phyloP scores from a whole-genome alignment of 2,329 filamentous ascomycete species.

The Colletotrichum sp. region DNA sequence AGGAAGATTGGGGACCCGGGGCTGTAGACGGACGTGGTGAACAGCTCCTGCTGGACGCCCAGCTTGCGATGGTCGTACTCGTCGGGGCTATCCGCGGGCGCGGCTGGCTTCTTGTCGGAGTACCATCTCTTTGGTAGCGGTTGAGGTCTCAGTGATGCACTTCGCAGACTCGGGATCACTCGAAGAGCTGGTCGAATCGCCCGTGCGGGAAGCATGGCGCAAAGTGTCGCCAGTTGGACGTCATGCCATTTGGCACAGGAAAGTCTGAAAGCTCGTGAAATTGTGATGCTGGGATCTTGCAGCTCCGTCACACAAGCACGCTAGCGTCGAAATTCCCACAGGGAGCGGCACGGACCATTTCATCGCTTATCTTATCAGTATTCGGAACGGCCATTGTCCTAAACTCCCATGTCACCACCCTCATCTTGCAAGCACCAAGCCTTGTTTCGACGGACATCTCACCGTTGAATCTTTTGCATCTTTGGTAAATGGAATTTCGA shows the following conservation, averaged over 20 bases:
- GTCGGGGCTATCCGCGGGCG: background rate
- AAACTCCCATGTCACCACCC: background rate
- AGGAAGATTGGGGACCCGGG: slow-evolving; percentile 87
- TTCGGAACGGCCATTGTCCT: background rate
- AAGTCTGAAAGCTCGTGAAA: background rate
- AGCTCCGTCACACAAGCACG: background rate
- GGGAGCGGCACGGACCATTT: background rate
- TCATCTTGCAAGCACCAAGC: background rate
- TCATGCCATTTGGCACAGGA: background rate
- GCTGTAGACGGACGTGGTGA: slow-evolving; percentile 79
- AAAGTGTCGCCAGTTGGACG: slow-evolving; percentile 1
- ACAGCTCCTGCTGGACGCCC: slow-evolving; percentile 73
- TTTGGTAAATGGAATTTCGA: background rate
- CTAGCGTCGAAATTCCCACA: background rate
- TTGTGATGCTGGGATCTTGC: slow-evolving; percentile 8
- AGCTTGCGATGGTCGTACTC: slow-evolving; percentile 62
- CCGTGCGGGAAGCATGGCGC: slow-evolving; percentile 30
- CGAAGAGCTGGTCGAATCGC: slow-evolving; percentile 22
- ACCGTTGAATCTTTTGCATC: background rate
- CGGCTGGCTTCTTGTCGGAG: slow-evolving; percentile 5
- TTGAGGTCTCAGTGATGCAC: background rate
- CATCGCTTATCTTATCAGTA: background rate
- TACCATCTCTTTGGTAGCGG: background rate
- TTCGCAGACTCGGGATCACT: background rate
- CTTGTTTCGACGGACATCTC: background rate